A percentile compares a stretch with the other conserved stretches of the same genome.
These are phyloP conservation scores for Chlamydomonas sphaeroides DNA, from an alignment of 139 green algal species.

Conservation along the genomic window DNA sequence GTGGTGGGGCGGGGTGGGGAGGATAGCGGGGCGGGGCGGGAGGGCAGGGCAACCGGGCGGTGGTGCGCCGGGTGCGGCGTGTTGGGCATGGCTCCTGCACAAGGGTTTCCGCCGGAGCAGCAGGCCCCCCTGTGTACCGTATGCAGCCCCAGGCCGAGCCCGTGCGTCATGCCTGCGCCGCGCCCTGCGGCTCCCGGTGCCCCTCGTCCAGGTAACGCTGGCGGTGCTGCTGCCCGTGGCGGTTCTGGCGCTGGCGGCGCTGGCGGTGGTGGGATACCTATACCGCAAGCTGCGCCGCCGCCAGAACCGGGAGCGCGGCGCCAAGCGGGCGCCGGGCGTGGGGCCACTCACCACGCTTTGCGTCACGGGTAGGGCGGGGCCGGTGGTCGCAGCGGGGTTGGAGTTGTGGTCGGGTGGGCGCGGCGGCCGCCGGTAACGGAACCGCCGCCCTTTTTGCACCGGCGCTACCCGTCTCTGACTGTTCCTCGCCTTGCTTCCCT, in stretches of 20 bases:
- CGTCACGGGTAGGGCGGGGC: no score
- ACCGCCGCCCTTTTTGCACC: no score
- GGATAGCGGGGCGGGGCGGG: no score
- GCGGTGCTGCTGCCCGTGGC: constrained; percentile 15
- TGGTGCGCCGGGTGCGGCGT: background rate
- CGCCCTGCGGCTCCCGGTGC: no score
- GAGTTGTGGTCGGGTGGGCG: no score
- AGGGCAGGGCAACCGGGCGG: background rate
- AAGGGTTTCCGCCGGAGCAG: background rate
- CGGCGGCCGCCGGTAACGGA: no score
- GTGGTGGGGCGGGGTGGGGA: background rate
- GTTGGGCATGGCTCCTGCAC: background rate
- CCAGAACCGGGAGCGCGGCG: constrained; percentile 11
- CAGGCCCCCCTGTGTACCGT: background rate
- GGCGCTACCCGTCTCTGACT: no score
- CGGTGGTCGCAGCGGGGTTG: no score
- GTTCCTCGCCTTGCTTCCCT: no score
- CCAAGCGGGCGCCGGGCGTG: constrained; percentile 19
- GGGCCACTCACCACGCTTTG: constrained; percentile 20
- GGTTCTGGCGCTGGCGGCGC: background rate
- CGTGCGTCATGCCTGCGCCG: background rate
- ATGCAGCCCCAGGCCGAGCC: background rate
- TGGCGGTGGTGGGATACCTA: background rate
- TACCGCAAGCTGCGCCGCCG: background rate
- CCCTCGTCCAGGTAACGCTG: background rate